Evolutionary conservation across 257 asterid genomes (phyloP), one percentile per base, ranked within the genome.

Genomic region (Nicotiana knightiana): DNA sequence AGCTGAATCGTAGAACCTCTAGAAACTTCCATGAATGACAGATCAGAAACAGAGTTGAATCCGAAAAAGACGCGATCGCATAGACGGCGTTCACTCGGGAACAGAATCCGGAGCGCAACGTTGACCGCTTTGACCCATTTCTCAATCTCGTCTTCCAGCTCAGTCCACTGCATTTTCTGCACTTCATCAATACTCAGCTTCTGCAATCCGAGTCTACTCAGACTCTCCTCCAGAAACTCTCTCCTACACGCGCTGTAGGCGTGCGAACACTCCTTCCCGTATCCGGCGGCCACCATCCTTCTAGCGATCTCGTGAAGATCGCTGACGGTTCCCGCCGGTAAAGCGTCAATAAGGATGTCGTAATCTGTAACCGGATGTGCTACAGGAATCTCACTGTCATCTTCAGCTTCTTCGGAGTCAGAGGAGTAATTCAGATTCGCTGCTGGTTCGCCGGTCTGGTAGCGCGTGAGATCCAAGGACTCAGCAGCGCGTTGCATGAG

Each of bases 281-380:
- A 93, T 78, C 99, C 99, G 0, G 98, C 99, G n/a, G 89, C 94
- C 81, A 93, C 98, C 99, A 96, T 96, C 83, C 98, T 88, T 88
- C 88, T 93, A 18, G 92, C 94, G 68, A 94, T 96, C 86, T 90
- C 97, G 86, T 91, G 97, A 53, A 96, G 81, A 71, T 94, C 97
- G 33, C 88, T 89, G 81, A 94, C 89, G 53, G 93, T 88, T 3
- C 96, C 97, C 9, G 93, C 82, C 33, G 98, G 99, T 8, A 96
- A 89, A 1, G 97, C 97, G 80, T 94, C 99, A 58, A 96, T 96
- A 12, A 94, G 82, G 51, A 96, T 89, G 77, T 91, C 94, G 82
- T 92, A 96, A 35, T 93, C 94, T 26, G 93, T 87, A 2, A 96
- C 84, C 62, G 97, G 99, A 80, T 90, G 95, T 43, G 98, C 98